Percentiles rank a stretch among this genome's conserved stretches.
Evolutionary conservation across 1,139 yeast genomes (phyloP).

Genomic region (Geotrichum australiense): DNA sequence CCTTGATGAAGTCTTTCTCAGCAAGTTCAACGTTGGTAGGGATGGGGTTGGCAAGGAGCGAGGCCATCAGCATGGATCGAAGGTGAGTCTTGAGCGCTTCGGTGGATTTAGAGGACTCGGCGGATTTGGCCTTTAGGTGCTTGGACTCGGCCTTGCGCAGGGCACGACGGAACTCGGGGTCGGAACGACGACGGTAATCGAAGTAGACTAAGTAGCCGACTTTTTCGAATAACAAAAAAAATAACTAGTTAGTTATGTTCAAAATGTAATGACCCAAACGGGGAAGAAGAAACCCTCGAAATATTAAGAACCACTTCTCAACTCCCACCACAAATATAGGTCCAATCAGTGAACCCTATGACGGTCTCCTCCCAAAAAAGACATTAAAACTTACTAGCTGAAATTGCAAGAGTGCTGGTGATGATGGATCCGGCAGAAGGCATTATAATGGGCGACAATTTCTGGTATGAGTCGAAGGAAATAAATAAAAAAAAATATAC

Average conservation of each 20-base stretch:
- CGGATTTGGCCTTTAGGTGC: conserved; percentile 50
- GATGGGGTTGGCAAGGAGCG: conserved; percentile 62
- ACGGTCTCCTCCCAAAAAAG: too few relatives aligned
- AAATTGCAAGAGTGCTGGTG: conserved; percentile 30
- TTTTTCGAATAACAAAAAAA: conserved; percentile 18
- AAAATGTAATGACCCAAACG: neutral
- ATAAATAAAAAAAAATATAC: neutral
- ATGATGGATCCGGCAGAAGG: conserved; percentile 31
- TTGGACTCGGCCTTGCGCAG: conserved; percentile 54
- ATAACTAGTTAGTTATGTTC: conserved; percentile 1
- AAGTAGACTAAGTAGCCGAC: conserved; percentile 81
- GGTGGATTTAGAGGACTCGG: conserved; percentile 53
- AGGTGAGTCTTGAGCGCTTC: conserved; percentile 52
- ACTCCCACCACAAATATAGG: neutral
- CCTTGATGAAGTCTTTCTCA: conserved; percentile 71
- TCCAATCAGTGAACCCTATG: too few relatives aligned
- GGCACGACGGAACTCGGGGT: conserved; percentile 70
- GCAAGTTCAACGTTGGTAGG: conserved; percentile 68
- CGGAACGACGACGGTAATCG: conserved; percentile 84
- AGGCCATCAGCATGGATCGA: conserved; percentile 53
- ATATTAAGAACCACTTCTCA: neutral
- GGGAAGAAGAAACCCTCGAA: conserved; percentile 7
- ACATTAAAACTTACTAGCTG: conserved; percentile 27
- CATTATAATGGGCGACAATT: conserved; percentile 21
- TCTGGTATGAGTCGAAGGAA: neutral